Evolutionary conservation across 805 yeast species (phyloP).

Genomic region (Schwanniomyces yamadae): DNA sequence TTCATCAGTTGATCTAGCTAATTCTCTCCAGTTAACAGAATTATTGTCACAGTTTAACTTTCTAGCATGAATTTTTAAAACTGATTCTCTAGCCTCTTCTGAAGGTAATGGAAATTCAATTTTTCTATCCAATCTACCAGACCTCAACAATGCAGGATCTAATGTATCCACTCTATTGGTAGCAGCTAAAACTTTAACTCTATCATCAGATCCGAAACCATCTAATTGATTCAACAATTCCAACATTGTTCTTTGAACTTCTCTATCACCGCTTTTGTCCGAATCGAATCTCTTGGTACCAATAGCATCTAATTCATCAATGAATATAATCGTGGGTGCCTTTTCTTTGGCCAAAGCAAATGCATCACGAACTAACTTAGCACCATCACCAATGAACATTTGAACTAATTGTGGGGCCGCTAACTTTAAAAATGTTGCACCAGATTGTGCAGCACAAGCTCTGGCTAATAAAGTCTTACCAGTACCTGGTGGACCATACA

Average conservation of each 20-base stretch:
- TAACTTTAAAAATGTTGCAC: slow-evolving; percentile 44
- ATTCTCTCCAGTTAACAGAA: slow-evolving; percentile 94
- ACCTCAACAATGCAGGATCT: slow-evolving; percentile 97
- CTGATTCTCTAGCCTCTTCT: slow-evolving; percentile 96
- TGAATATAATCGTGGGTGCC: slow-evolving; percentile 47
- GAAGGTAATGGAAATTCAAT: slow-evolving; percentile 97
- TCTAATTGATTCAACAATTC: slow-evolving; percentile 58
- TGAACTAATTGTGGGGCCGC: slow-evolving; percentile 49
- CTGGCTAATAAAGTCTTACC: slow-evolving; percentile 48
- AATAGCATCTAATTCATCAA: slow-evolving; percentile 48
- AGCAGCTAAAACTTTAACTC: slow-evolving; percentile 97
- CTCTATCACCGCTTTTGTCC: slow-evolving; percentile 46
- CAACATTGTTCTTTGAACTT: slow-evolving; percentile 50
- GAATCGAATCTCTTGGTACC: slow-evolving; percentile 48
- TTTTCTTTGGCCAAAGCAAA: slow-evolving; percentile 47
- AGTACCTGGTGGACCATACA: slow-evolving; percentile 52
- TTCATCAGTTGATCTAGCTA: slow-evolving; percentile 97
- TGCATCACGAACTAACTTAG: slow-evolving; percentile 46
- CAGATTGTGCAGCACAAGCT: slow-evolving; percentile 49
- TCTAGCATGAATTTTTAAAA: slow-evolving; percentile 94
- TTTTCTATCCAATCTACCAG: slow-evolving; percentile 96
- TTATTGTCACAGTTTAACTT: slow-evolving; percentile 88
- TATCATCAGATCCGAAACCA: slow-evolving; percentile 96
- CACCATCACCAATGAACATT: slow-evolving; percentile 49
- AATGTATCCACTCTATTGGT: slow-evolving; percentile 96